These are phyloP conservation scores for Termitomyces eurrhizus DNA, from an alignment of 768 basidiomycete species.

Conservation along the genomic window DNA sequence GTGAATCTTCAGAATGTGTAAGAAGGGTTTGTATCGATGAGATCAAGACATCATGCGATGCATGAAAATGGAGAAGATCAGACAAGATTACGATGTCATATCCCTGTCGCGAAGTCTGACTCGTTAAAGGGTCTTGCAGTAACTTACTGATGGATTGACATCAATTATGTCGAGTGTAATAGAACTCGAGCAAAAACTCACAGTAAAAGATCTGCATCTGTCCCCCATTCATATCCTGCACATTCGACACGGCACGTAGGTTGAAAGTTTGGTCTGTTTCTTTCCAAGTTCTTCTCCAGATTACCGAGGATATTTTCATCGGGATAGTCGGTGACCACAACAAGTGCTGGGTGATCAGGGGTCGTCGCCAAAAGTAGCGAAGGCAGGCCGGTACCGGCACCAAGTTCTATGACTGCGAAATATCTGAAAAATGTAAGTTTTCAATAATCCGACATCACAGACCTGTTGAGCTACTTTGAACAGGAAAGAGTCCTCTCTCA, in stretches of 20 bases:
- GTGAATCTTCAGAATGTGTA: conserved; percentile 31
- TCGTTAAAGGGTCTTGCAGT: conserved; percentile 6
- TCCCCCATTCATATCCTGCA: conserved; percentile 65
- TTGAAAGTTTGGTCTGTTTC: conserved; percentile 37
- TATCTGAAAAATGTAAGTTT: background rate
- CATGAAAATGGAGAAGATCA: conserved; percentile 68
- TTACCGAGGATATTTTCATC: conserved; percentile 58
- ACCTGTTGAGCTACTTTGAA: conserved; percentile 38
- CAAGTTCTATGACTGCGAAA: conserved; percentile 64
- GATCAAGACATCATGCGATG: conserved; percentile 55
- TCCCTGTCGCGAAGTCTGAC: conserved; percentile 15
- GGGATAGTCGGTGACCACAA: conserved; percentile 69
- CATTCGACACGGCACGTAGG: conserved; percentile 39
- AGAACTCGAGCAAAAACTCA: conserved; percentile 26
- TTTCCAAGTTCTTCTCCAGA: conserved; percentile 48
- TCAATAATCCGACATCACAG: background rate
- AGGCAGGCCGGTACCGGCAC: conserved; percentile 65
- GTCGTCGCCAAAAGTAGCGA: conserved; percentile 54
- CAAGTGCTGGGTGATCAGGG: conserved; percentile 40
- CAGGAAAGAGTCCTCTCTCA: conserved; percentile 48
- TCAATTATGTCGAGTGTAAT: background rate
- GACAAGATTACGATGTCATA: conserved; percentile 66
- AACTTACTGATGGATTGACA: conserved; percentile 14
- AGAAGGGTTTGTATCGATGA: conserved; percentile 48
- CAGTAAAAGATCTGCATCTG: conserved; percentile 42